Evolutionary conservation across 2,329 filamentous ascomycete species (phyloP).

Genomic region (Penicillium corylophilum): DNA sequence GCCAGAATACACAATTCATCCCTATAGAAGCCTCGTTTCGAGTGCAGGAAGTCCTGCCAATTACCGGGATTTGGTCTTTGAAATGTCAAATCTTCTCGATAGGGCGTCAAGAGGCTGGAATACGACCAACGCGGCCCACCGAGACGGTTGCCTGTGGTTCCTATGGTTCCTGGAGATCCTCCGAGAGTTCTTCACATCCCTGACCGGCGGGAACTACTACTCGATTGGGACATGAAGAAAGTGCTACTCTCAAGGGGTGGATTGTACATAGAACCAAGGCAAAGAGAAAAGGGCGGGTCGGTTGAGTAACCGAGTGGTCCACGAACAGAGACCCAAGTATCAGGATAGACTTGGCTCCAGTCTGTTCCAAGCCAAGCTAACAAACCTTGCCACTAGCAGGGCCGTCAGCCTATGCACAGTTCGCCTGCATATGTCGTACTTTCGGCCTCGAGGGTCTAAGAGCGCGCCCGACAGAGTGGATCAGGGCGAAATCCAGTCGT

Average conservation of each 20-base stretch:
- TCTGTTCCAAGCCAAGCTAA: slow-evolving; percentile 21
- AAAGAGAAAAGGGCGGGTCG: slow-evolving; percentile 19
- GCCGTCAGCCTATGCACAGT: slow-evolving; percentile 21
- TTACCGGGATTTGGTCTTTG: background rate
- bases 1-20: slow-evolving; percentile 9
- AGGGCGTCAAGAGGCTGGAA: background rate
- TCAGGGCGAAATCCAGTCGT: slow-evolving; percentile 15
- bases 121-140: background rate
- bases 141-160: background rate
- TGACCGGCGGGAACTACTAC: slow-evolving; percentile 7
- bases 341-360: slow-evolving; percentile 15
- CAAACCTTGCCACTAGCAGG: slow-evolving; percentile 19
- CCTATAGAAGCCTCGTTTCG: slow-evolving; percentile 3
- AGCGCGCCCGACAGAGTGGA: slow-evolving; percentile 26
- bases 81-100: background rate
- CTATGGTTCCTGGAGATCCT: slow-evolving; percentile 4
- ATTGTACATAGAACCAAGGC: slow-evolving; percentile 13
- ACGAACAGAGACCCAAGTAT: slow-evolving; percentile 16
- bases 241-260: slow-evolving; percentile 4
- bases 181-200: slow-evolving; percentile 4
- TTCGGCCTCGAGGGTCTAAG: slow-evolving; percentile 15
- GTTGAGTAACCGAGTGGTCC: slow-evolving; percentile 21
- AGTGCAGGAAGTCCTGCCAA: background rate
- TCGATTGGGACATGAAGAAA: slow-evolving; percentile 3
- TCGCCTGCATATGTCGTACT: slow-evolving; percentile 20